Evolutionary conservation across 495 filamentous ascomycete species (phyloP).

Genomic region (Bacidia gigantensis): DNA sequence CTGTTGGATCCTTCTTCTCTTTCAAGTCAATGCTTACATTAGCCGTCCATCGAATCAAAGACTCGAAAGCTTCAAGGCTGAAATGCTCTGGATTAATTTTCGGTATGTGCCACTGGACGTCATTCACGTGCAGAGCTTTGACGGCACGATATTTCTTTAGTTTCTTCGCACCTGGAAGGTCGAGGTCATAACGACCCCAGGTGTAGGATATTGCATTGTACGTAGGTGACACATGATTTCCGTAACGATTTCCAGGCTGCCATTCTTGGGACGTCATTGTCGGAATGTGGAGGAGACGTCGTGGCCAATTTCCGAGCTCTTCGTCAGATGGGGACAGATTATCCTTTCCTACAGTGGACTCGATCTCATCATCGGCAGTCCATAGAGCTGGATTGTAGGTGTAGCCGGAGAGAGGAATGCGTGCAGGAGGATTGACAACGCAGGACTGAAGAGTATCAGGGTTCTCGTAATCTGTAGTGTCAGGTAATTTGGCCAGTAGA

Average conservation of each 20-base stretch:
- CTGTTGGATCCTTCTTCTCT: neutral
- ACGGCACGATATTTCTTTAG: neutral
- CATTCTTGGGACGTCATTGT: slow-evolving; percentile 1
- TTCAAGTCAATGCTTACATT: neutral
- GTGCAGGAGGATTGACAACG: neutral
- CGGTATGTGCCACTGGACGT: neutral
- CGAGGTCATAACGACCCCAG: neutral
- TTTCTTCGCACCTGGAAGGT: neutral
- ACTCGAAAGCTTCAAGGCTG: neutral
- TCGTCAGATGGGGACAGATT: neutral
- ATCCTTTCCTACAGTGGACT: neutral
- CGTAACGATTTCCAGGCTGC: neutral
- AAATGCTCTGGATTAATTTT: neutral
- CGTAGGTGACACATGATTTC: neutral
- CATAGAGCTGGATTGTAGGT: neutral
- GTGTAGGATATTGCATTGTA: slow-evolving; percentile 3
- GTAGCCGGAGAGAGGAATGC: neutral
- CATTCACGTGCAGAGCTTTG: neutral
- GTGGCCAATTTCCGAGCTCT: neutral
- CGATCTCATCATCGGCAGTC: neutral
- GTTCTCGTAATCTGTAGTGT: neutral
- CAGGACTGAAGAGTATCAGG: neutral
- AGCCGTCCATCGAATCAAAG: neutral
- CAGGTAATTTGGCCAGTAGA: neutral
- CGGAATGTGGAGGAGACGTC: slow-evolving; percentile 2